Percentiles rank a stretch among this genome's conserved stretches.
Evolutionary conservation across 2,329 filamentous ascomycete genomes (phyloP).

Genomic region (Pseudogymnoascus sp.): DNA sequence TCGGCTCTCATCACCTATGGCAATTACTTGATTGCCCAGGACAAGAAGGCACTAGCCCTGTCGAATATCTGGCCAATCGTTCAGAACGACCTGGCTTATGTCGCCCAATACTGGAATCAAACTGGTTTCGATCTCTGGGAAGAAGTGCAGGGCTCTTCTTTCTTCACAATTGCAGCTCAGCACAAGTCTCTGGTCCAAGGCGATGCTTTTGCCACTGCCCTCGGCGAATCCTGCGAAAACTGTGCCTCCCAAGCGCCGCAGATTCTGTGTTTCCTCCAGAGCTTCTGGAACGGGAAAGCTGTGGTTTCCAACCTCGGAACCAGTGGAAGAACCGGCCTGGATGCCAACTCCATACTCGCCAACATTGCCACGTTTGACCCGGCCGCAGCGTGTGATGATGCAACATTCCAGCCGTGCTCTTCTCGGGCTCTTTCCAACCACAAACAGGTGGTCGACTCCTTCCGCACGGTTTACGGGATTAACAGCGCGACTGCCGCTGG

Average conservation of each 20-base stretch:
- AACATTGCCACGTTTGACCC: constrained; percentile 66
- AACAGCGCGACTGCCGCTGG: constrained; percentile 58
- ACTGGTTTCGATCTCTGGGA: constrained; percentile 75
- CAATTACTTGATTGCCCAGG: constrained; percentile 62
- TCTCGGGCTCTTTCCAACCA: constrained; percentile 61
- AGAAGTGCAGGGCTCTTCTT: constrained; percentile 67
- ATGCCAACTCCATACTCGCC: constrained; percentile 62
- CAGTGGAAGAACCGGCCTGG: constrained; percentile 56
- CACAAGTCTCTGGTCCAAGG: constrained; percentile 66
- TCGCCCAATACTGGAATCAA: constrained; percentile 63
- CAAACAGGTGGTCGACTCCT: constrained; percentile 67
- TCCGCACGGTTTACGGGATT: constrained; percentile 62
- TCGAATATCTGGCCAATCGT: constrained; percentile 65
- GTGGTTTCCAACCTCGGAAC: constrained; percentile 62
- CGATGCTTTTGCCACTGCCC: constrained; percentile 52
- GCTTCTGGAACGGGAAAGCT: constrained; percentile 61
- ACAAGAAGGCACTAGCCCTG: constrained; percentile 36
- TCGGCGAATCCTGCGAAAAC: constrained; percentile 52
- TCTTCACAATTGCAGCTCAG: constrained; percentile 67
- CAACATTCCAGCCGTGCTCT: constrained; percentile 62
- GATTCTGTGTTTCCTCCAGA: constrained; percentile 65
- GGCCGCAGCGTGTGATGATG: constrained; percentile 56
- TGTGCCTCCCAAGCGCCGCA: constrained; percentile 59
- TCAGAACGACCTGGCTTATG: constrained; percentile 67
- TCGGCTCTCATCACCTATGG: constrained; percentile 66